Evolutionary conservation across 2,329 filamentous ascomycete genomes (phyloP).

Genomic region (Conoideocrella luteorostrata): DNA sequence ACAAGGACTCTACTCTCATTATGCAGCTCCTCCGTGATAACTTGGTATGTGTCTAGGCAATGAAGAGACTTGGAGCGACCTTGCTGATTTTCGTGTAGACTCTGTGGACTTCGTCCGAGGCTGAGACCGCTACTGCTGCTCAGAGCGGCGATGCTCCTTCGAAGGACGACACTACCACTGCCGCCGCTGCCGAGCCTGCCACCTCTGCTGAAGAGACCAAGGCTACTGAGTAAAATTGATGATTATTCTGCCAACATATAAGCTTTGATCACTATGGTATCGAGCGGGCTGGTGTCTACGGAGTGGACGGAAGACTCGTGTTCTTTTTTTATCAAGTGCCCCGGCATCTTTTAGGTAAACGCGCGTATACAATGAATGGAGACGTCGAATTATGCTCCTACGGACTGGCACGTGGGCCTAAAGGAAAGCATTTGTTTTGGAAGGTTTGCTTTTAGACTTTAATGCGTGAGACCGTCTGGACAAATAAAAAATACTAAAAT

Average conservation of each 20-base stretch:
- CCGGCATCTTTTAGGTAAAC: conserved; percentile 43
- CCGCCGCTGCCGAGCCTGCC: conserved; percentile 52
- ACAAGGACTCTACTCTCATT: conserved; percentile 98
- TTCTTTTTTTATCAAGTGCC: conserved; percentile 47
- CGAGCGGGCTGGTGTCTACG: conserved; percentile 56
- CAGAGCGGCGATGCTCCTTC: conserved; percentile 42
- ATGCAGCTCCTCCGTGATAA: conserved; percentile 99
- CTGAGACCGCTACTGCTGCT: conserved; percentile 61
- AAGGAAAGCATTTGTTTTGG: conserved; percentile 39
- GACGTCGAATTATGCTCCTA: conserved; percentile 28
- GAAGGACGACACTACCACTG: conserved; percentile 42
- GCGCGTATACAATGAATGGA: conserved; percentile 31
- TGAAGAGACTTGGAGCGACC: background rate
- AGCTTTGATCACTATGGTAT: conserved; percentile 27
- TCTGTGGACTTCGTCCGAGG: conserved; percentile 98
- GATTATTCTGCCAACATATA: conserved; percentile 20
- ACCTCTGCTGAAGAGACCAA: conserved; percentile 60
- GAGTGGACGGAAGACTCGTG: conserved; percentile 55
- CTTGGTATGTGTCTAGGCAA: conserved; percentile 56
- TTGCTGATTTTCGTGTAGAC: conserved; percentile 54
- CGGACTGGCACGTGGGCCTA: conserved; percentile 32
- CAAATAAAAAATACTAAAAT: conserved; percentile 48
- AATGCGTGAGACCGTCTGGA: conserved; percentile 48
- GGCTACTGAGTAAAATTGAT: conserved; percentile 50
- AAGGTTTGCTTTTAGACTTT: conserved; percentile 50